Percentiles rank a stretch among this genome's conserved stretches.
Conservation (phyloP, 495 filamentous ascomycete species). For the Pseudomonodictys pantanalensis region DNA sequence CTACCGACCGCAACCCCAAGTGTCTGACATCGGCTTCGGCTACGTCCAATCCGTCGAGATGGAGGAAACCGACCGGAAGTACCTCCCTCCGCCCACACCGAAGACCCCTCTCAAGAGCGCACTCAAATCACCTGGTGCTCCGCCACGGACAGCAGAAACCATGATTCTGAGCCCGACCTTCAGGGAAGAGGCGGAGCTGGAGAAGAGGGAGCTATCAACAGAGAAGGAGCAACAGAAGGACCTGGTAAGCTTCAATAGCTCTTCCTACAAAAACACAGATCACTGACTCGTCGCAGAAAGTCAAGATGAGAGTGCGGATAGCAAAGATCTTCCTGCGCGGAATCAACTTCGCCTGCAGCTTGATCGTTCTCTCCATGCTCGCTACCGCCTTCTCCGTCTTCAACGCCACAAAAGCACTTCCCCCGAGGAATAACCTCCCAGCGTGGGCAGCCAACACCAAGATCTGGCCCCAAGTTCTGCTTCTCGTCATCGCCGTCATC, state of each 20-base stretch:
- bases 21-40: slow-evolving; percentile 86
- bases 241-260: slow-evolving; percentile 61
- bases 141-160: slow-evolving; percentile 51
- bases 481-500: slow-evolving; percentile 72
- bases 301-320: slow-evolving; percentile 87
- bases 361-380: slow-evolving; percentile 89
- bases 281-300: slow-evolving; percentile 61
- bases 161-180: slow-evolving; percentile 81
- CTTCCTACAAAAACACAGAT: neutral
- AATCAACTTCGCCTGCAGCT: slow-evolving; percentile 92
- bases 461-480: slow-evolving; percentile 83
- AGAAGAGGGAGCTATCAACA: slow-evolving; percentile 72
- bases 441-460: slow-evolving; percentile 78
- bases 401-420: slow-evolving; percentile 70
- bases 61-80: slow-evolving; percentile 42
- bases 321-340: slow-evolving; percentile 91
- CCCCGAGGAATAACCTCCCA: slow-evolving; percentile 72
- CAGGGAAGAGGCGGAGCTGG: slow-evolving; percentile 75
- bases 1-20: slow-evolving; percentile 61
- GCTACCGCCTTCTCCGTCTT: slow-evolving; percentile 84
- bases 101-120: slow-evolving; percentile 67
- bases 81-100: slow-evolving; percentile 59
- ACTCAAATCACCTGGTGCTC: slow-evolving; percentile 77
- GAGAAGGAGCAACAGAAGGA: slow-evolving; percentile 81
- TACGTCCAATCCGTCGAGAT: slow-evolving; percentile 63